Evolutionary conservation across 306 rosid species (phyloP).

Genomic region (Begonia fuchsioides): DNA sequence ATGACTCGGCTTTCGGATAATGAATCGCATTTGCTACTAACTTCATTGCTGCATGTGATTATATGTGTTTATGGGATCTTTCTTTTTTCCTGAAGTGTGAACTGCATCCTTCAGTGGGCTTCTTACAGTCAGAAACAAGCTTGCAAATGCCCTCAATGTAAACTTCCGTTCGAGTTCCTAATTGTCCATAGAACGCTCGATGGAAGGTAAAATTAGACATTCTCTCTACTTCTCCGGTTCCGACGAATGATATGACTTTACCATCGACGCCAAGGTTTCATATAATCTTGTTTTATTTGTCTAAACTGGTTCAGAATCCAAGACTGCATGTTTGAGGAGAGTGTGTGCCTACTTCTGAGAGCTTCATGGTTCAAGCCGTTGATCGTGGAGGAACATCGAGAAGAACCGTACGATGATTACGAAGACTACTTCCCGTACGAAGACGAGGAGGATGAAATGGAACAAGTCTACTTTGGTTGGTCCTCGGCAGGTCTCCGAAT

Average conservation of each 20-base stretch:
- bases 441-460: slow-evolving; percentile 37
- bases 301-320: slow-evolving; percentile 29
- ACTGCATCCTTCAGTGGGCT: slow-evolving; percentile 92
- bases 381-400: no score
- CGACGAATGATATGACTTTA: no score
- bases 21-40: no score
- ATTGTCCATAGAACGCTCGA: slow-evolving; percentile 85
- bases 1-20: no score
- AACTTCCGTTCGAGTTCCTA: slow-evolving; percentile 69
- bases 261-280: no score
- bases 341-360: slow-evolving; percentile 78
- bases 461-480: slow-evolving; percentile 38
- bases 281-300: neutral
- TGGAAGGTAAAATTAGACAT: slow-evolving; percentile 90
- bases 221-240: no score
- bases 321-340: slow-evolving; percentile 83
- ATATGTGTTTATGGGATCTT: no score
- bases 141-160: slow-evolving; percentile 90
- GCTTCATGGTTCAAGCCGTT: slow-evolving; percentile 85
- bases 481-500: slow-evolving; percentile 41
- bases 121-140: slow-evolving; percentile 45
- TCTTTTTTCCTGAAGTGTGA: slow-evolving; percentile 33
- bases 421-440: no score
- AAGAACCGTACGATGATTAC: no score
- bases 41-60: no score